These are phyloP conservation scores for Xylaria digitata DNA, from an alignment of 2,329 filamentous ascomycete genomes.

Conservation along the genomic window DNA sequence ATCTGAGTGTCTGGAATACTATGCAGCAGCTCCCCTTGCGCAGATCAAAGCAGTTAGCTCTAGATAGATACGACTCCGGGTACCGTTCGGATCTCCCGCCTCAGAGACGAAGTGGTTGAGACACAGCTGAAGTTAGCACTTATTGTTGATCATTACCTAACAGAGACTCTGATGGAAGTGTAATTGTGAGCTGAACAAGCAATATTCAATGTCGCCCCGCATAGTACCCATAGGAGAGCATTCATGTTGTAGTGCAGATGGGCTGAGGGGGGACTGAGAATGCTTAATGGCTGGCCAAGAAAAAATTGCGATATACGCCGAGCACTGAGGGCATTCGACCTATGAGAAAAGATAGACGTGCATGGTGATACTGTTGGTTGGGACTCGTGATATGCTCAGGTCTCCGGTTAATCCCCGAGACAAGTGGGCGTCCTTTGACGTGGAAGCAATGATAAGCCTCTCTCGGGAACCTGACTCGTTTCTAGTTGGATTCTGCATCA, in stretches of 20 bases:
- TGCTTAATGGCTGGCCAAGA: not conserved
- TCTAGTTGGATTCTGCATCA: constrained; percentile 2
- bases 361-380: constrained; percentile 6
- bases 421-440: constrained; percentile 2
- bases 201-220: constrained; percentile 19
- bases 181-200: constrained; percentile 20
- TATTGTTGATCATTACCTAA: constrained; percentile 7
- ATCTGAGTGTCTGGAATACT: not conserved
- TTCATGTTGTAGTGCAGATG: constrained; percentile 5
- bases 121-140: not conserved
- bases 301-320: not conserved
- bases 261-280: not conserved
- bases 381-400: not conserved
- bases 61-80: not conserved
- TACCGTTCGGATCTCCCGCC: too few relatives aligned
- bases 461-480: constrained; percentile 6
- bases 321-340: not conserved
- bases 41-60: not conserved
- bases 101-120: not conserved
- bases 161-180: constrained; percentile 2
- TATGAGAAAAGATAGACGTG: constrained; percentile 8
- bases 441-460: not conserved
- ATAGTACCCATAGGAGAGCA: not conserved
- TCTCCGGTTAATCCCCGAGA: not conserved
- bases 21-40: not conserved